Evolutionary conservation across 371 early-diverging fungal genomes (phyloP), one percentile per base, ranked within the genome.

Genomic region (Conidiobolus incongruus): DNA sequence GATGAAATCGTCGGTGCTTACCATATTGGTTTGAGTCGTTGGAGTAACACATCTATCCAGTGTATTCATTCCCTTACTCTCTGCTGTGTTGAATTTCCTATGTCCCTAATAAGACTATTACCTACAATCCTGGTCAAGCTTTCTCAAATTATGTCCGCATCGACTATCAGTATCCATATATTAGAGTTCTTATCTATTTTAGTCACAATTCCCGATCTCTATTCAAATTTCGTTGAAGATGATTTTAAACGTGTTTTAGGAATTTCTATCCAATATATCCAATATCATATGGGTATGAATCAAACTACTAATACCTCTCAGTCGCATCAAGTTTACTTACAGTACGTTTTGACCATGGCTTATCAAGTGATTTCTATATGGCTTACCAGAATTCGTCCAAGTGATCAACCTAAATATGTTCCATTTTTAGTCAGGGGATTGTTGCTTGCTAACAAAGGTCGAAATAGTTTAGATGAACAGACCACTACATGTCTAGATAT

Each of bases 401-500:
- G 62, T 1, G 87, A 86, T 37, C 72, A 87, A 17, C 61, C 67
- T 26, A 75, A 76, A 37, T 83, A 79, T 55, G 81, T 89, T 0
- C 68, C 79, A 0, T 83, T 80, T 45, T 82, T 89, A 28, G 62
- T 84, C 17, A 68, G 75, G 23, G 67, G 75, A 26, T 61, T 88
- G n/a, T 51, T 82, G 7, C 54, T 63, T 38, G 65, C 63, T 16
- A 71, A 66, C 17, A 61, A 61, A 0, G 45, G 46, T 4, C 24
- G 47, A 2, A 51, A 47, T 17, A 47, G 47, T 3, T 32, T 32
- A 12, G 49, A 44, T 21, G 90, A 86, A 51, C 77, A 70, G 35
- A 75, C 78, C 0, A 81, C 78, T 48, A 76, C 90, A 7, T 88
- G 89, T 43, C 62, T 95, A 50, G 95, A 95, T 49, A 84, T 92